Conservation (phyloP, 495 filamentous ascomycete genomes). For the Tuber calosporum region DNA sequence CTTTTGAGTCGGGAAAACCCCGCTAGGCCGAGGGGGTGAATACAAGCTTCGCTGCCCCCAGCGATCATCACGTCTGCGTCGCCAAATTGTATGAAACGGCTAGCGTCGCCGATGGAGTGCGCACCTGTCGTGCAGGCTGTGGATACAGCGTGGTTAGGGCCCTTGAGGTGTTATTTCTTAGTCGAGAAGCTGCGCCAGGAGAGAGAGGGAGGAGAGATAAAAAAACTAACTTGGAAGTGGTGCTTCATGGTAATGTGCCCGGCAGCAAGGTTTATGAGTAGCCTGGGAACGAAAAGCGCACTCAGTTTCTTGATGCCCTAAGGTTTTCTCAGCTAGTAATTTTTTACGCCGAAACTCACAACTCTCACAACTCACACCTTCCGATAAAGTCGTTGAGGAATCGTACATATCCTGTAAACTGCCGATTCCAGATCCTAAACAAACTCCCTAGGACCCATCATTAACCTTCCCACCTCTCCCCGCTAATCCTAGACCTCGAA, state of each 20-base stretch:
- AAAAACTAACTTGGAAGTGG: conserved; percentile 58
- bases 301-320: conserved; percentile 88
- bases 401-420: conserved; percentile 83
- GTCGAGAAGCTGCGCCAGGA: background rate
- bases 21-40: conserved; percentile 85
- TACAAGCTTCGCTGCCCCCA: conserved; percentile 88
- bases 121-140: conserved; percentile 94
- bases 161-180: conserved; percentile 45
- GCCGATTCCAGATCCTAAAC: conserved; percentile 92
- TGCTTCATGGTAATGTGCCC: conserved; percentile 91
- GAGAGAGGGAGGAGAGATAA: background rate
- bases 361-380: conserved; percentile 55
- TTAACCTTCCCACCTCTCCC: background rate
- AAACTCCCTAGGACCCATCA: conserved; percentile 57
- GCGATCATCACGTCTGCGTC: conserved; percentile 94
- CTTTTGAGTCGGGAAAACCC: conserved; percentile 85
- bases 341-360: background rate
- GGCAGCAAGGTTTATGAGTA: conserved; percentile 89
- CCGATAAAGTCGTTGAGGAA: conserved; percentile 67
- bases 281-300: conserved; percentile 81
- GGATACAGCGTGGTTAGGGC: conserved; percentile 83
- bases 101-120: conserved; percentile 87
- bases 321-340: conserved; percentile 1
- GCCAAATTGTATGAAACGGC: conserved; percentile 78
- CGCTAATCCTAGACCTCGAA: background rate